phyloP scores from a whole-genome alignment of 2,329 filamentous ascomycete species.

The Ramularia endophylla region DNA sequence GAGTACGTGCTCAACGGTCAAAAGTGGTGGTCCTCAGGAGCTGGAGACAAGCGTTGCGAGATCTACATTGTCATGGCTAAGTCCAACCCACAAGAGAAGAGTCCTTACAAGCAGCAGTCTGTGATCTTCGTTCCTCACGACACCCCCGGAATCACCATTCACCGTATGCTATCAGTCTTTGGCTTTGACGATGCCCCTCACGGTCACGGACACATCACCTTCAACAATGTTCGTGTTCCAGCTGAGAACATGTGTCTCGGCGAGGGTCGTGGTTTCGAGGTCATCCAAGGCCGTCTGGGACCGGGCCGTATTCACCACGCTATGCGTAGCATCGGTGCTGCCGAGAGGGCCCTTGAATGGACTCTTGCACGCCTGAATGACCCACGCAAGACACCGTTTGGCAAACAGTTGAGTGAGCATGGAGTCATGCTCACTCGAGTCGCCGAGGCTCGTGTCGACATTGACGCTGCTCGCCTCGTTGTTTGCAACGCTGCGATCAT shows the following conservation, averaged over 20 bases:
- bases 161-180: constrained; percentile 91
- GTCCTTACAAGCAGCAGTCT: constrained; percentile 85
- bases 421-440: constrained; percentile 95
- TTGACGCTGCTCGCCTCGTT: constrained; percentile 81
- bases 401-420: constrained; percentile 78
- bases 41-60: constrained; percentile 85
- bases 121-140: constrained; percentile 82
- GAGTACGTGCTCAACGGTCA: constrained; percentile 87
- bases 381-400: constrained; percentile 82
- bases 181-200: constrained; percentile 97
- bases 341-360: constrained; percentile 89
- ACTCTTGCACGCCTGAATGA: constrained; percentile 94
- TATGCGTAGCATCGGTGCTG: constrained; percentile 88
- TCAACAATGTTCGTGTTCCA: constrained; percentile 85
- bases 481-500: constrained; percentile 93
- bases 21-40: constrained; percentile 99
- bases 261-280: constrained; percentile 92
- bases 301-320: constrained; percentile 97
- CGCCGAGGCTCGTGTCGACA: constrained; percentile 84
- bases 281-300: constrained; percentile 93
- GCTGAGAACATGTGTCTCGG: constrained; percentile 80
- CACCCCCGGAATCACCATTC: constrained; percentile 77
- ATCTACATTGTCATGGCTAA: constrained; percentile 98
- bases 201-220: constrained; percentile 88
- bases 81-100: constrained; percentile 66